phyloP scores from a whole-genome alignment of 306 rosid species.

The Clitoria ternatea region DNA sequence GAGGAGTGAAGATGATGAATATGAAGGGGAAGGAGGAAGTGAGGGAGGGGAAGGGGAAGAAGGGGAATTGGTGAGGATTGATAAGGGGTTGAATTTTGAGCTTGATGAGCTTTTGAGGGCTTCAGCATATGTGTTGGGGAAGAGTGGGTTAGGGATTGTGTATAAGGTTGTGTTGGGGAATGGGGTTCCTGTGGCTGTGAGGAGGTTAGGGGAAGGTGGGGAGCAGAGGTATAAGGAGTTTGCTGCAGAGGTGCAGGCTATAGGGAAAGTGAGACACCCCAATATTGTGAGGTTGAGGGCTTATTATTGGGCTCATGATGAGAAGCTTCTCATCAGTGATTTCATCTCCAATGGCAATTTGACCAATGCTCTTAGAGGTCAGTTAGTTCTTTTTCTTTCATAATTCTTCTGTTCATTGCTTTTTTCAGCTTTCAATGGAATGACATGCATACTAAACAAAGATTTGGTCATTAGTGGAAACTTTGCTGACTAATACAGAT shows the following conservation, averaged over 20 bases:
- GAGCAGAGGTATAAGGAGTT: conserved; percentile 92
- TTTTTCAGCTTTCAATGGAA: too few species aligned
- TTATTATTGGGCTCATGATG: conserved; percentile 95
- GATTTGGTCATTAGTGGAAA: too few species aligned
- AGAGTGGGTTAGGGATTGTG: conserved; percentile 95
- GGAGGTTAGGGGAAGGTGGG: conserved; percentile 94
- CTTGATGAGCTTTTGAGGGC: conserved; percentile 91
- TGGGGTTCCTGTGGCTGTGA: conserved; percentile 95
- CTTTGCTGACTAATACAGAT: not conserved
- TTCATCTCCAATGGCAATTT: conserved; percentile 85
- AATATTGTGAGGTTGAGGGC: conserved; percentile 82
- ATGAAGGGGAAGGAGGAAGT: conserved; percentile 41
- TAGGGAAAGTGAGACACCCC: conserved; percentile 90
- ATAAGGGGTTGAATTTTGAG: conserved; percentile 77
- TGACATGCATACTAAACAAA: too few species aligned
- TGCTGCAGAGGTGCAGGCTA: conserved; percentile 76
- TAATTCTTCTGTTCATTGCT: not conserved
- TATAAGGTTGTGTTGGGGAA: conserved; percentile 90
- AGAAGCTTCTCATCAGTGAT: conserved; percentile 92
- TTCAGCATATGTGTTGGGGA: conserved; percentile 94
- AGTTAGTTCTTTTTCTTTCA: conserved; percentile 31
- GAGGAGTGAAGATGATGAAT: conserved; percentile 34
- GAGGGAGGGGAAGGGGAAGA: conserved; percentile 43
- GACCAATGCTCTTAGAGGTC: conserved; percentile 74
- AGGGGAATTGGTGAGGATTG: conserved; percentile 83